Percentiles rank a stretch among this genome's conserved stretches.
These are phyloP conservation scores for Microcera coccophila DNA, from an alignment of 2,329 filamentous ascomycete species.

Conservation along the genomic window DNA sequence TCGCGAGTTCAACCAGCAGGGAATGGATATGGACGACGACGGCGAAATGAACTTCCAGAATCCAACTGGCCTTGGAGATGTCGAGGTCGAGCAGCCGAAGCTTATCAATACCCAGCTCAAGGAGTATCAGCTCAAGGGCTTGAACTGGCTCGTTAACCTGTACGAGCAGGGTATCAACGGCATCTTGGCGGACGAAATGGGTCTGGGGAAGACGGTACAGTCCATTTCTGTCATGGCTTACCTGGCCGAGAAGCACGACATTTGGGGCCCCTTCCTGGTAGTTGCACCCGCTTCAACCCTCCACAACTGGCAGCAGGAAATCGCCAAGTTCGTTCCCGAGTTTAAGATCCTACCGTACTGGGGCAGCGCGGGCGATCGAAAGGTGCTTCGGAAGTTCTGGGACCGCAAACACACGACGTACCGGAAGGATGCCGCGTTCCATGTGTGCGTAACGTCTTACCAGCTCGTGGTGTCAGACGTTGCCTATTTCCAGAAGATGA, in stretches of 20 bases:
- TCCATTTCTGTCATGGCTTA: constrained; percentile 99
- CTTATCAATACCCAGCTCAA: constrained; percentile 92
- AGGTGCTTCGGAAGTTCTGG: constrained; percentile 97
- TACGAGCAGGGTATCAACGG: constrained; percentile 99
- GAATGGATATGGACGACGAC: constrained; percentile 72
- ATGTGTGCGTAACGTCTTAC: constrained; percentile 94
- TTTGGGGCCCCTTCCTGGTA: constrained; percentile 96
- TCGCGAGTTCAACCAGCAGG: constrained; percentile 81
- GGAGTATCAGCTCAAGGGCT: constrained; percentile 97
- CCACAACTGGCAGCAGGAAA: constrained; percentile 99
- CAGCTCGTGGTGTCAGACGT: constrained; percentile 95
- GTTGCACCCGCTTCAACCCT: constrained; percentile 94
- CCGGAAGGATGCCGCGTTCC: constrained; percentile 87
- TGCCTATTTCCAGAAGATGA: constrained; percentile 97
- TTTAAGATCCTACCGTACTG: constrained; percentile 97
- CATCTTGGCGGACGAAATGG: constrained; percentile 98
- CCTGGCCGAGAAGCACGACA: constrained; percentile 92
- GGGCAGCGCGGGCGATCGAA: constrained; percentile 90
- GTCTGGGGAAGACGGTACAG: constrained; percentile 97
- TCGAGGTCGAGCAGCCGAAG: constrained; percentile 91
- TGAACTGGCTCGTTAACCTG: constrained; percentile 98
- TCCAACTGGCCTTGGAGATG: constrained; percentile 87
- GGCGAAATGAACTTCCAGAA: constrained; percentile 99
- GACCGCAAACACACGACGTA: constrained; percentile 97
- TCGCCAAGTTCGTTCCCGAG: constrained; percentile 86